Evolutionary conservation across 192 early-diverging fungal genomes (phyloP), one percentile per base, ranked within the genome.

Genomic region (Coemansia sp.): DNA sequence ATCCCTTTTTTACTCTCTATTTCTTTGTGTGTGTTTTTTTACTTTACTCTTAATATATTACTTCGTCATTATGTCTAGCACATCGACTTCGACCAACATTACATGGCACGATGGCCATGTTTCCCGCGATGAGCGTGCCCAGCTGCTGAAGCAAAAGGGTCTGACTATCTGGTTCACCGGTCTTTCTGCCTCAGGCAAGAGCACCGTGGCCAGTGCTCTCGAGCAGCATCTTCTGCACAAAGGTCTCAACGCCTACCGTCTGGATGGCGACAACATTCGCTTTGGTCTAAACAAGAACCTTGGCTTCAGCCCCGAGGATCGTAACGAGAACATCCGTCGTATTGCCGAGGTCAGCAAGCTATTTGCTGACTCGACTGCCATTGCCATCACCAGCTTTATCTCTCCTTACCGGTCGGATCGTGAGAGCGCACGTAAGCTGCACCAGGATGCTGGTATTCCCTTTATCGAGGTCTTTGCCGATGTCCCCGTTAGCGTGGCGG

Each of bases 261-360:
- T 97, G 46, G 94, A 97, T 59, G 94, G 94, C 33, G 94, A 97
- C 78, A 97, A 97, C 73, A 88, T 97, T 43, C 86, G 94, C n/a
- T 97, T 97, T 56, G 94, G 94, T 20, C 72, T 97, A 34, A 97
- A 97, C 83, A 94, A 93, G 77, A 88, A 94, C 66, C 77, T 96
- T 19, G 89, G 91, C 23, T 96, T 94, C 58, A 88, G 88, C 42
- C 89, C 89, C 38, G 85, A 87, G 38, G 94, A 93, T 54, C 85
- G 94, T 43, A 85, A 86, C 1, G 94, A 97, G 62, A 97, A 97
- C 83, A 97, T 97, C 70, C 86, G 94, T 27, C 83, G 94, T 40
- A 93, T 97, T 62, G 83, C 88, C 9, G 94, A 97, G 61, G 88
- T 69, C 22, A 54, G 55, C 65, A 94, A 92, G 78, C 81, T 96